These are phyloP conservation scores for Melampsora abietis-canadensis DNA, from an alignment of 1,284 basidiomycete genomes.

Conservation along the genomic window DNA sequence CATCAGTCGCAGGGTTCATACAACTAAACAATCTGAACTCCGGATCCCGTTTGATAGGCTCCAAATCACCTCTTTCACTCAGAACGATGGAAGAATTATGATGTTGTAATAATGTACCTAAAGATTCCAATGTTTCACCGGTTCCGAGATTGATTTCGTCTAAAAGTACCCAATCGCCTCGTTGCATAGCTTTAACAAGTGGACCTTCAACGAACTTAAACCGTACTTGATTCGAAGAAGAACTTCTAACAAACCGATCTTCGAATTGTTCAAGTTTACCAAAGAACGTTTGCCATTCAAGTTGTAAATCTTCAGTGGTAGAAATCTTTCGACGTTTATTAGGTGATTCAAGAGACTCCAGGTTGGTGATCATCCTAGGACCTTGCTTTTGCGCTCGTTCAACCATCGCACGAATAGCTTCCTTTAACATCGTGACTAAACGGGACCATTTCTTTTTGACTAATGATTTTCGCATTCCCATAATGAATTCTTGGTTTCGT, in stretches of 20 bases:
- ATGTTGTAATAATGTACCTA: slow-evolving; percentile 80
- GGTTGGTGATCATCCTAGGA: background rate
- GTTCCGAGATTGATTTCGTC: slow-evolving; percentile 96
- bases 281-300: slow-evolving; percentile 71
- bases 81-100: slow-evolving; percentile 83
- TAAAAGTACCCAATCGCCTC: slow-evolving; percentile 90
- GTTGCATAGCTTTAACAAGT: slow-evolving; percentile 81
- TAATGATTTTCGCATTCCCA: slow-evolving; percentile 29
- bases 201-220: slow-evolving; percentile 95
- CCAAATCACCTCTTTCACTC: slow-evolving; percentile 88
- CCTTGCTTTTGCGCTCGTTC: slow-evolving; percentile 4
- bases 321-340: slow-evolving; percentile 72
- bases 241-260: slow-evolving; percentile 65
- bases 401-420: slow-evolving; percentile 24
- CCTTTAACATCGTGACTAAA: slow-evolving; percentile 27
- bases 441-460: slow-evolving; percentile 35
- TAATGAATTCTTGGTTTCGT: slow-evolving; percentile 77
- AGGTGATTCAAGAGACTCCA: slow-evolving; percentile 54
- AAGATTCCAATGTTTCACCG: slow-evolving; percentile 88
- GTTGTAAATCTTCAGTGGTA: slow-evolving; percentile 52
- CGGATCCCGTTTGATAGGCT: slow-evolving; percentile 83
- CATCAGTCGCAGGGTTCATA: slow-evolving; percentile 99
- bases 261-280: slow-evolving; percentile 75
- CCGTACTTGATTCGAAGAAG: slow-evolving; percentile 80
- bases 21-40: slow-evolving; percentile 96